phyloP scores from a whole-genome alignment of 78 protist genomes.

The Chrysochromulina tobinii region DNA sequence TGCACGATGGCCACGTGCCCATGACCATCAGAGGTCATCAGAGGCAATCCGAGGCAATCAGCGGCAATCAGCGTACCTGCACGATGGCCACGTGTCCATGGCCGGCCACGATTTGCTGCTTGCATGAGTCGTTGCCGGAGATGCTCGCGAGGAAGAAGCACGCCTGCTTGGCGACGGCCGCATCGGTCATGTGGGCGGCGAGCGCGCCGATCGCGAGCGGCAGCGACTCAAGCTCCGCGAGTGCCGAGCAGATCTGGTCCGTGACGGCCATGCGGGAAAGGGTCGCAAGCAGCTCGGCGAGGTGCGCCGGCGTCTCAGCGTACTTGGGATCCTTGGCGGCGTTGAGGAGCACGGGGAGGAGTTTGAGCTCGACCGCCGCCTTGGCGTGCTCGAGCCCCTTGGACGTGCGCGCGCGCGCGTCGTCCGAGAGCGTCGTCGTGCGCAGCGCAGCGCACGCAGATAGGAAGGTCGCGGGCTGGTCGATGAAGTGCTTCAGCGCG shows the following conservation, averaged over 20 bases:
- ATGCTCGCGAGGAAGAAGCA: conserved; percentile 24
- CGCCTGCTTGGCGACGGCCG: conserved; percentile 17
- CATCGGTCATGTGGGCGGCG: background rate
- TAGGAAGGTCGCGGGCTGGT: background rate
- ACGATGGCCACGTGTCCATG: background rate
- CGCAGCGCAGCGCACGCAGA: conserved; percentile 32
- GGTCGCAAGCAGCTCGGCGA: background rate
- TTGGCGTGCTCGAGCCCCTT: conserved; percentile 31
- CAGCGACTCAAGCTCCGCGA: background rate
- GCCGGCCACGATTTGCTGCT: background rate
- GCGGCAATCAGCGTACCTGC: background rate
- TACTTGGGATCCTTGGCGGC: background rate
- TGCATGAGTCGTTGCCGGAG: conserved; percentile 23
- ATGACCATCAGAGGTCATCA: background rate
- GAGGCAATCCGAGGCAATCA: background rate
- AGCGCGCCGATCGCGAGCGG: background rate
- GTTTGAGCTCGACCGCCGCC: background rate
- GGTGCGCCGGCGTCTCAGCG: background rate
- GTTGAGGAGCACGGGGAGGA: conserved; percentile 31
- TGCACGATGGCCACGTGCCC: background rate
- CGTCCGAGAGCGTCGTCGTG: conserved; percentile 35
- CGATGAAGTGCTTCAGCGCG: background rate
- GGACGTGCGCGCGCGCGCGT: background rate
- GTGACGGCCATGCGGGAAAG: background rate
- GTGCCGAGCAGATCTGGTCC: background rate